phyloP scores from a whole-genome alignment of 257 asterid genomes.

The Ilex asprella region DNA sequence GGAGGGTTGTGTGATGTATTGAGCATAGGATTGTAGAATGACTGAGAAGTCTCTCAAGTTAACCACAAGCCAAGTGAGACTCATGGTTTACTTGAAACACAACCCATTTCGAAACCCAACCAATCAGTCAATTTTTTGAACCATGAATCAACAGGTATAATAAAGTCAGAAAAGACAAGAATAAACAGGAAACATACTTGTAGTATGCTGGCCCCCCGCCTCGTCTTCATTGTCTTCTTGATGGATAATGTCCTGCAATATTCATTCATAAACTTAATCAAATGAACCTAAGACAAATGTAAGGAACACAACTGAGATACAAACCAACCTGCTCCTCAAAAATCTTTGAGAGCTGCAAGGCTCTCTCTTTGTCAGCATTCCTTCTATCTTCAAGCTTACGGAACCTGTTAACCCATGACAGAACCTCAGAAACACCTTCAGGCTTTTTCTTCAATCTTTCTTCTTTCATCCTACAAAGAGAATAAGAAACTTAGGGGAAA shows the following conservation, averaged over 20 bases:
- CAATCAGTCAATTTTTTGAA: too few species aligned
- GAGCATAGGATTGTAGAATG: too few species aligned
- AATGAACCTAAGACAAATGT: not conserved
- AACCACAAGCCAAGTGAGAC: too few species aligned
- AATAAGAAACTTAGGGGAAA: not conserved
- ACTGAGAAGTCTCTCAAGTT: too few species aligned
- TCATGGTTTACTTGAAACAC: too few species aligned
- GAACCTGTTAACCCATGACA: slow-evolving; percentile 76
- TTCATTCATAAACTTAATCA: slow-evolving; percentile 2
- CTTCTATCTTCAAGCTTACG: slow-evolving; percentile 73
- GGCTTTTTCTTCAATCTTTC: slow-evolving; percentile 65
- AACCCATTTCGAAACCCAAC: too few species aligned
- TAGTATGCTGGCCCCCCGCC: slow-evolving; percentile 25
- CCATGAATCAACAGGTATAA: not conserved
- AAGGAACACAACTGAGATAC: not conserved
- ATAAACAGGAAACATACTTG: slow-evolving; percentile 35
- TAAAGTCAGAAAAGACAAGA: not conserved
- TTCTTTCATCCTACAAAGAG: slow-evolving; percentile 64
- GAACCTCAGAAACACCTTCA: slow-evolving; percentile 74
- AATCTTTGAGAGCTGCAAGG: slow-evolving; percentile 66
- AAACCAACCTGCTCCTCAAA: slow-evolving; percentile 88
- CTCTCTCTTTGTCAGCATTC: slow-evolving; percentile 68
- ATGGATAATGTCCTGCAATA: slow-evolving; percentile 72
- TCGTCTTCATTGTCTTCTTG: slow-evolving; percentile 81
- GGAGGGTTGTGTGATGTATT: too few species aligned